A percentile compares a stretch with the other conserved stretches of the same genome.
These are phyloP conservation scores for Lumnitzera racemosa DNA, from an alignment of 345 rosid species.

Conservation along the genomic window DNA sequence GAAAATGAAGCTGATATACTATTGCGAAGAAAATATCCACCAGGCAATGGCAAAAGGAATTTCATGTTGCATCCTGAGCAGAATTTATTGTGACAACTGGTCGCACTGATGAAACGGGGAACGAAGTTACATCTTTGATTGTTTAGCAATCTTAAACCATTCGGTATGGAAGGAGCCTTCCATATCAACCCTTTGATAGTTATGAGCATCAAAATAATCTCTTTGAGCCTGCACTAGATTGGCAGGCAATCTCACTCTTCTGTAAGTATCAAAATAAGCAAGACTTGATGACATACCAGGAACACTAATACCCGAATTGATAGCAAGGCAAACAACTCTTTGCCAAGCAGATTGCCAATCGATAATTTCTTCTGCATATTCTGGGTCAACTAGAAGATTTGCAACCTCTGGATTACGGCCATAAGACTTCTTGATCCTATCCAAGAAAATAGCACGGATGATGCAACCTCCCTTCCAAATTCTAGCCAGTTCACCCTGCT, in stretches of 20 bases:
- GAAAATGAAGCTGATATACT: no score
- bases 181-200: slow-evolving; percentile 81
- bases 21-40: no score
- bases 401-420: slow-evolving; percentile 81
- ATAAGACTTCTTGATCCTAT: slow-evolving; percentile 93
- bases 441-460: slow-evolving; percentile 85
- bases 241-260: slow-evolving; percentile 86
- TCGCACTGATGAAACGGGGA: slow-evolving; percentile 3
- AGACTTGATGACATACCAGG: slow-evolving; percentile 98
- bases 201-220: slow-evolving; percentile 96
- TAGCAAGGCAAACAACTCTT: slow-evolving; percentile 76
- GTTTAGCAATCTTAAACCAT: slow-evolving; percentile 92
- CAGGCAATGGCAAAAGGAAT: slow-evolving; percentile 1
- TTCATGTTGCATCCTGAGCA: slow-evolving; percentile 10
- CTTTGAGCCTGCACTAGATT: slow-evolving; percentile 96
- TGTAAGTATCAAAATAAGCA: slow-evolving; percentile 82
- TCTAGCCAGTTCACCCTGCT: slow-evolving; percentile 91
- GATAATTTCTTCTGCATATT: slow-evolving; percentile 86
- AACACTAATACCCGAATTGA: slow-evolving; percentile 86
- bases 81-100: slow-evolving; percentile 23
- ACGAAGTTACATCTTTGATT: slow-evolving; percentile 33
- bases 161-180: slow-evolving; percentile 96
- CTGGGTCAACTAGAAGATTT: slow-evolving; percentile 90
- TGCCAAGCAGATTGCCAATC: slow-evolving; percentile 96
- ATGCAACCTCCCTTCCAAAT: slow-evolving; percentile 99